Conservation (phyloP, 2,329 filamentous ascomycete species). For the Colletotrichum godetiae region DNA sequence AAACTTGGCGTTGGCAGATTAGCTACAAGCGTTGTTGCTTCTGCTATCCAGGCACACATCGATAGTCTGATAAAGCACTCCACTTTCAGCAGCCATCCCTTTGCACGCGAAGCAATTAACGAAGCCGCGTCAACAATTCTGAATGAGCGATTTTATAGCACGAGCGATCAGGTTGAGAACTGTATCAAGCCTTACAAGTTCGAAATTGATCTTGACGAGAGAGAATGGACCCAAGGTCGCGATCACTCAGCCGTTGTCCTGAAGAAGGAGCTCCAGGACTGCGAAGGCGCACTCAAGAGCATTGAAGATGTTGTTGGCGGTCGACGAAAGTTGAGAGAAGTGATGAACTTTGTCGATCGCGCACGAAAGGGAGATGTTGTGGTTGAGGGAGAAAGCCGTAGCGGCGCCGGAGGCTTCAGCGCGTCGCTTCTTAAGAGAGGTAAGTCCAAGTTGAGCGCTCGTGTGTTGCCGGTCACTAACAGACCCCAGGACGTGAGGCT, state of each 20-base stretch:
- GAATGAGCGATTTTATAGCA: constrained; percentile 95
- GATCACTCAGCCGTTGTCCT: constrained; percentile 84
- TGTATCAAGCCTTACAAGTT: constrained; percentile 99
- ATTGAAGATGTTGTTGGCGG: constrained; percentile 85
- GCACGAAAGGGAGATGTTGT: constrained; percentile 86
- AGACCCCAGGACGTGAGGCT: constrained; percentile 80
- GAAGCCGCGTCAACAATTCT: constrained; percentile 91
- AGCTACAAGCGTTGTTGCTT: constrained; percentile 90
- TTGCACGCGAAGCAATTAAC: constrained; percentile 90
- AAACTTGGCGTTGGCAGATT: constrained; percentile 94
- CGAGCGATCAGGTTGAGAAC: constrained; percentile 97
- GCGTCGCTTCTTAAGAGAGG: constrained; percentile 85
- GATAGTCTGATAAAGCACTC: constrained; percentile 82
- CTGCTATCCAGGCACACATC: constrained; percentile 86
- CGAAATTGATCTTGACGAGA: constrained; percentile 92
- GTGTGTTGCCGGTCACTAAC: constrained; percentile 41
- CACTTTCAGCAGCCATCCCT: constrained; percentile 90
- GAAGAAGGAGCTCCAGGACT: constrained; percentile 88
- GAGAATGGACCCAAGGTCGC: constrained; percentile 87
- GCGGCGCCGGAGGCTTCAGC: constrained; percentile 94
- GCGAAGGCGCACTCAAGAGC: constrained; percentile 79
- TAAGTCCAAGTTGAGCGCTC: constrained; percentile 52
- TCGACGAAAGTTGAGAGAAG: constrained; percentile 86
- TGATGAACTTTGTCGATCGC: constrained; percentile 90
- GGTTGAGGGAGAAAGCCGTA: constrained; percentile 84